Conservation (phyloP, 495 filamentous ascomycete genomes). For the Xeromyces bisporus region DNA sequence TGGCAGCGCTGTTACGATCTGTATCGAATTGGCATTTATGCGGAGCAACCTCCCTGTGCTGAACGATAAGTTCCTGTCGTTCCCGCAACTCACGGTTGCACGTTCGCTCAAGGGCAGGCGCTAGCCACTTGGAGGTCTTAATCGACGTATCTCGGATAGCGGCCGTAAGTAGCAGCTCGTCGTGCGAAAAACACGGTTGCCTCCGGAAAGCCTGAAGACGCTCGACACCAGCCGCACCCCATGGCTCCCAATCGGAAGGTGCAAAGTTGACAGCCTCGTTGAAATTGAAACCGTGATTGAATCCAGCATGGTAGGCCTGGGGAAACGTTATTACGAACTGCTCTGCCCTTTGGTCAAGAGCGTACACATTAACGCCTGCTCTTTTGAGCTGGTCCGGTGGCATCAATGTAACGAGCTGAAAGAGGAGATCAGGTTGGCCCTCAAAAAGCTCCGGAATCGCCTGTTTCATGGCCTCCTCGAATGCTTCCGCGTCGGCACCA, state of each 20-base stretch:
- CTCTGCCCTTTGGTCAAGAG: conserved; percentile 84
- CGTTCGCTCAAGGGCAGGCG: conserved; percentile 67
- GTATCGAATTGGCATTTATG: conserved; percentile 30
- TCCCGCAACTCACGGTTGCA: conserved; percentile 52
- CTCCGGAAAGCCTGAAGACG: conserved; percentile 75
- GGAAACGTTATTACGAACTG: conserved; percentile 94
- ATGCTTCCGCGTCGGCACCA: conserved; percentile 78
- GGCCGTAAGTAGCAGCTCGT: conserved; percentile 86
- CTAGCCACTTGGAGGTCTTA: conserved; percentile 86
- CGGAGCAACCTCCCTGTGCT: conserved; percentile 38
- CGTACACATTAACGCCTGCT: conserved; percentile 83
- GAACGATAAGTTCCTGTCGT: conserved; percentile 47
- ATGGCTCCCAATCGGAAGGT: conserved; percentile 91
- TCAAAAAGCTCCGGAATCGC: conserved; percentile 95
- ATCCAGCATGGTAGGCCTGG: conserved; percentile 80
- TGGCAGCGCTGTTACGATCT: conserved; percentile 10
- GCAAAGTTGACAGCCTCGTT: conserved; percentile 99
- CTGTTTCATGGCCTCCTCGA: conserved; percentile 87
- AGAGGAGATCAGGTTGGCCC: conserved; percentile 88
- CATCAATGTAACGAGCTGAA: conserved; percentile 89
- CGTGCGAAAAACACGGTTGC: conserved; percentile 92
- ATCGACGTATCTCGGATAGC: conserved; percentile 65
- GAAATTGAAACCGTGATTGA: conserved; percentile 97
- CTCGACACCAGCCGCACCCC: conserved; percentile 71
- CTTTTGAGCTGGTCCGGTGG: conserved; percentile 90